Conservation (phyloP, 805 yeast genomes). For the Candida montana region DNA sequence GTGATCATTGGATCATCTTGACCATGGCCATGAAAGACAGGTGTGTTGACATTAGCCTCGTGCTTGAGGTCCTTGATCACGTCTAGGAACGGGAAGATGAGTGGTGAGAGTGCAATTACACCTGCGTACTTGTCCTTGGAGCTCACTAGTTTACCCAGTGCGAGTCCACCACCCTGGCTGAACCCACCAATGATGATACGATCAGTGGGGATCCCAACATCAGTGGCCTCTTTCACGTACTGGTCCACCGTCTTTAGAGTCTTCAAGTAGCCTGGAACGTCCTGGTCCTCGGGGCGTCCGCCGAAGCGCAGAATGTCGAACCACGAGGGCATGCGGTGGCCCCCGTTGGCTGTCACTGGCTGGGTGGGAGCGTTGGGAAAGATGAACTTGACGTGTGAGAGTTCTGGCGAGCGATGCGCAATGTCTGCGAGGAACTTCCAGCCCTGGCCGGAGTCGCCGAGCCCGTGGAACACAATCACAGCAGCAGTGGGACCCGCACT, state of each 20-base stretch:
- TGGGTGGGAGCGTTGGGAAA: slow-evolving; percentile 85
- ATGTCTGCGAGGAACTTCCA: slow-evolving; percentile 79
- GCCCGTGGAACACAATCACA: slow-evolving; percentile 77
- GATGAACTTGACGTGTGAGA: slow-evolving; percentile 60
- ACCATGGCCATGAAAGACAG: slow-evolving; percentile 89
- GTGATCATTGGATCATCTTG: slow-evolving; percentile 62
- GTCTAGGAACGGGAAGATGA: slow-evolving; percentile 32
- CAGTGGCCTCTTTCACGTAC: slow-evolving; percentile 46
- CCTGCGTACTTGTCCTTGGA: slow-evolving; percentile 70
- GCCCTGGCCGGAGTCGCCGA: slow-evolving; percentile 88
- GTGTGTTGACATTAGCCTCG: slow-evolving; percentile 54
- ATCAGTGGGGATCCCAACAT: slow-evolving; percentile 48
- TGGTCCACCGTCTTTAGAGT: slow-evolving; percentile 41
- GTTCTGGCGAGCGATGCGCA: slow-evolving; percentile 40
- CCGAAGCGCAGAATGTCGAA: slow-evolving; percentile 66
- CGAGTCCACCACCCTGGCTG: slow-evolving; percentile 86
- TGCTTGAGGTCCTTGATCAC: slow-evolving; percentile 18
- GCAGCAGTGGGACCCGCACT: slow-evolving; percentile 48
- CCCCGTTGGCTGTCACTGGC: slow-evolving; percentile 66
- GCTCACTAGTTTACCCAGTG: slow-evolving; percentile 55
- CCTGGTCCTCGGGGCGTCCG: slow-evolving; percentile 36
- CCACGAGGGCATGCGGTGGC: slow-evolving; percentile 76
- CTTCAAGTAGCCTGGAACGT: slow-evolving; percentile 47
- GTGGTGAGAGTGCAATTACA: slow-evolving; percentile 72
- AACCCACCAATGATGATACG: slow-evolving; percentile 91